Evolutionary conservation across 129 eudicot genomes (phyloP), one percentile per base, ranked within the genome.

Genomic region (Tanacetum coccineum): DNA sequence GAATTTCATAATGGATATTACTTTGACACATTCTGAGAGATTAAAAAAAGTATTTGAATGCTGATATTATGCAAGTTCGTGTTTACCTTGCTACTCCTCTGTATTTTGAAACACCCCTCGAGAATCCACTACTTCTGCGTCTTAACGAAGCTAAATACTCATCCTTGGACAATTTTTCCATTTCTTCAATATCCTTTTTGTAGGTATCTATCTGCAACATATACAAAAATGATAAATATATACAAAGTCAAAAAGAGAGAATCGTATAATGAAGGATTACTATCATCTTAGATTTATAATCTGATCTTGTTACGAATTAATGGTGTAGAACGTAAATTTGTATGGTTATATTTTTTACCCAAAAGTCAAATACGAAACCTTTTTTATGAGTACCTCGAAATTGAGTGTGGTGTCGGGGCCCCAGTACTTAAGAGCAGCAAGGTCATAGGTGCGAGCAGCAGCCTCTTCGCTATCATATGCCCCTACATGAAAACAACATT

Each of bases 361-460:
- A 36, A 36, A 36, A 36, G 42, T 36, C 1, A 60, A 68, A 26
- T 26, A 55, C 0, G 22, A 68, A 25, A 66, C 55, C 44, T 1
- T 15, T 45, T 40, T 22, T 30, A 7, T 4, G 47, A 8, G n/a
- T 74, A 94, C 99, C 91, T 86, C 80, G 70, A 94, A 94, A 79
- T 94, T 94, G 12, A 94, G 91, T 15, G 81, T 79, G 9, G 88
- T 81, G 21, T 68, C 61, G 2, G 95, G 77, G 13, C 99, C 99
- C 99, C 97, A 94, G 26, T 89, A 94, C 70, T 94, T 94, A 12
- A 94, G 85, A 49, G 99, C 99, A n/a, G 99, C 99, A 59, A 94
- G 89, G 81, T 94, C 99, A 26, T 87, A 94, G 50, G 95, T 87
- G n/a, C 82, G 93, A 53, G 95, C 99, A 12, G 99, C 99, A 54